Evolutionary conservation across 2,329 filamentous ascomycete species (phyloP).

Genomic region (Penicillium sp.): DNA sequence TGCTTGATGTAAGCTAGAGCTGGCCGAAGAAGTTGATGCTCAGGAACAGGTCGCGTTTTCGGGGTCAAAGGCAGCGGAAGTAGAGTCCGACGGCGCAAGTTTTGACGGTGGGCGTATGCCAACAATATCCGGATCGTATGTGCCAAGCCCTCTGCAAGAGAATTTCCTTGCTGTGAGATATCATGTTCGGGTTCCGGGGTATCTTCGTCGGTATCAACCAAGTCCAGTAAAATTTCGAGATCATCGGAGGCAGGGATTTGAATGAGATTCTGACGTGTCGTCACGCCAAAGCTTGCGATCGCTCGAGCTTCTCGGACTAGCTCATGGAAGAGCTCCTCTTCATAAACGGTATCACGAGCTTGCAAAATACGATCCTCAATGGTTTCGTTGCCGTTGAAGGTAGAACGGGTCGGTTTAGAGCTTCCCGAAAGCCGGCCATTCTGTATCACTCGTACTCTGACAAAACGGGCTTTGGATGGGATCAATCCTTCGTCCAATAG

Average conservation of each 20-base stretch:
- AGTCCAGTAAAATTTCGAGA: slow-evolving; percentile 64
- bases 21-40: slow-evolving; percentile 61
- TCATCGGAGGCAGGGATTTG: slow-evolving; percentile 55
- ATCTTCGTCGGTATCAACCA: slow-evolving; percentile 59
- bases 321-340: slow-evolving; percentile 84
- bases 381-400: slow-evolving; percentile 24
- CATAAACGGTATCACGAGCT: slow-evolving; percentile 53
- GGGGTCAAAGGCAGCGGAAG: slow-evolving; percentile 58
- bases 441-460: slow-evolving; percentile 67
- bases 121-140: slow-evolving; percentile 74
- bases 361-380: slow-evolving; percentile 40
- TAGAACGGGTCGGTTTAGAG: slow-evolving; percentile 35
- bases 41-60: slow-evolving; percentile 50
- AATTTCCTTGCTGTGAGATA: slow-evolving; percentile 27
- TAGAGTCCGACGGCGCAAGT: slow-evolving; percentile 64
- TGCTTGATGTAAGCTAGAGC: slow-evolving; percentile 58
- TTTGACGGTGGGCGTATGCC: slow-evolving; percentile 74
- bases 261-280: slow-evolving; percentile 59
- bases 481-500: slow-evolving; percentile 65
- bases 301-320: slow-evolving; percentile 76
- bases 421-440: slow-evolving; percentile 59
- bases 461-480: slow-evolving; percentile 54
- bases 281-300: slow-evolving; percentile 69
- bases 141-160: slow-evolving; percentile 64
- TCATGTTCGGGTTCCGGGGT: slow-evolving; percentile 29